A percentile compares a stretch with the other conserved stretches of the same genome.
Conservation (phyloP, 495 filamentous ascomycete species). For the Platismatia glauca region DNA sequence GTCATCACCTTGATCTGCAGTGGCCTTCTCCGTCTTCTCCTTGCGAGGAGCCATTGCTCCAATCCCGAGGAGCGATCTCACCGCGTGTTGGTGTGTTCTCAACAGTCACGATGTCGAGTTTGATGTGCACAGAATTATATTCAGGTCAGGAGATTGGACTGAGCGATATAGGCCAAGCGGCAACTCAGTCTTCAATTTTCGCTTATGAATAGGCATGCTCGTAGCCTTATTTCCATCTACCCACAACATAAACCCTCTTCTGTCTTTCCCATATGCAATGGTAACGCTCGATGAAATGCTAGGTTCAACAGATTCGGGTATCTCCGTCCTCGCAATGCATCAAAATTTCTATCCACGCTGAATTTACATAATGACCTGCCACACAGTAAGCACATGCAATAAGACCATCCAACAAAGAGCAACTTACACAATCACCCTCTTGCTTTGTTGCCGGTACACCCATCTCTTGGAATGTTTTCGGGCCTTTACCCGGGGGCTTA, state of each 20-base stretch:
- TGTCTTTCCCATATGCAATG: neutral
- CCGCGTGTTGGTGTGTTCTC: neutral
- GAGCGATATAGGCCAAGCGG: neutral
- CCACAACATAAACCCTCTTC: conserved; percentile 7
- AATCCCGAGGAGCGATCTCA: neutral
- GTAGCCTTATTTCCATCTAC: conserved; percentile 10
- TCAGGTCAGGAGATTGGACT: neutral
- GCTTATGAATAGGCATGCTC: neutral
- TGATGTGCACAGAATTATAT: neutral
- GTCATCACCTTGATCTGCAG: conserved; percentile 34
- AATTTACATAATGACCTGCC: conserved; percentile 53
- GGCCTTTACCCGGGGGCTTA: conserved; percentile 63
- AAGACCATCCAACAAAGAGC: neutral
- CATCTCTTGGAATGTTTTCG: conserved; percentile 98
- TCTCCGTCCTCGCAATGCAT: conserved; percentile 11
- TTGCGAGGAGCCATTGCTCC: conserved; percentile 43
- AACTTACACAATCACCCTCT: conserved; percentile 84
- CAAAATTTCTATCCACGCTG: neutral
- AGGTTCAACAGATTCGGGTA: neutral
- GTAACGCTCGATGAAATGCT: neutral
- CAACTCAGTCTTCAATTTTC: neutral
- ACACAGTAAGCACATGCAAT: conserved; percentile 25
- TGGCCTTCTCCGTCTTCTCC: conserved; percentile 38
- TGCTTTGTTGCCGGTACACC: conserved; percentile 73
- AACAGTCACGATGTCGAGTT: neutral